A percentile compares a stretch with the other conserved stretches of the same genome.
Conservation (phyloP, 768 basidiomycete species). For the Lactifluus piperatus region DNA sequence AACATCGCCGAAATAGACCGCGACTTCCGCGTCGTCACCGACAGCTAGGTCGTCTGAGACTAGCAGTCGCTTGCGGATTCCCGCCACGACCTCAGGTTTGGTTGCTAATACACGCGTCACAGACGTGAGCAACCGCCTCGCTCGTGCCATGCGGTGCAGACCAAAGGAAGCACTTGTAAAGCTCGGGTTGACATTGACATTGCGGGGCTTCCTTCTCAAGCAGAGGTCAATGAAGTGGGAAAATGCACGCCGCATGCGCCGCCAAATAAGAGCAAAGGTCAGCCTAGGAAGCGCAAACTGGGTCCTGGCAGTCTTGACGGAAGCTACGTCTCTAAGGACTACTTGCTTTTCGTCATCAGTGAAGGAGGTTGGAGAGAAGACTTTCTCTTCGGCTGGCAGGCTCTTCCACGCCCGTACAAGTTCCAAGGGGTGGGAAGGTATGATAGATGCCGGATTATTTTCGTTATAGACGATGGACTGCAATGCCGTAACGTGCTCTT, state of each 20-base stretch:
- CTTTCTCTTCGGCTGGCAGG: background rate
- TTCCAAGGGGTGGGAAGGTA: background rate
- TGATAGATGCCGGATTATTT: background rate
- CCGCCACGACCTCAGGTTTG: slow-evolving; percentile 76
- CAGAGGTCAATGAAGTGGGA: background rate
- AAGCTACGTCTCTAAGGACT: slow-evolving; percentile 5
- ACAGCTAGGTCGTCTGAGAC: slow-evolving; percentile 30
- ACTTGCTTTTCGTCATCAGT: slow-evolving; percentile 9
- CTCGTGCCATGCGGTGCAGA: slow-evolving; percentile 70
- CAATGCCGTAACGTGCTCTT: slow-evolving; percentile 35
- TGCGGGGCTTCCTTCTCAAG: background rate
- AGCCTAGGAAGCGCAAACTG: slow-evolving; percentile 24
- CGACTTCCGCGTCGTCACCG: slow-evolving; percentile 56
- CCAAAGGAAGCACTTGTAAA: slow-evolving; percentile 36
- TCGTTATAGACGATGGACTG: slow-evolving; percentile 56
- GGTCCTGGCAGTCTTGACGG: slow-evolving; percentile 4
- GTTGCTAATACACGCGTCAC: slow-evolving; percentile 64
- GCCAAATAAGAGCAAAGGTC: slow-evolving; percentile 28
- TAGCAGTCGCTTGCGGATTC: slow-evolving; percentile 66
- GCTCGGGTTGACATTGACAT: background rate
- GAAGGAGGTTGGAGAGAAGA: background rate
- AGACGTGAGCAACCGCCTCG: slow-evolving; percentile 70
- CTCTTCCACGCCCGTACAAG: background rate
- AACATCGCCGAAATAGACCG: slow-evolving; percentile 85
- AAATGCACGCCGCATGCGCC: slow-evolving; percentile 31